Evolutionary conservation across 1,139 yeast genomes (phyloP), one percentile per base, ranked within the genome.

Genomic region (Hyphopichia burtonii): DNA sequence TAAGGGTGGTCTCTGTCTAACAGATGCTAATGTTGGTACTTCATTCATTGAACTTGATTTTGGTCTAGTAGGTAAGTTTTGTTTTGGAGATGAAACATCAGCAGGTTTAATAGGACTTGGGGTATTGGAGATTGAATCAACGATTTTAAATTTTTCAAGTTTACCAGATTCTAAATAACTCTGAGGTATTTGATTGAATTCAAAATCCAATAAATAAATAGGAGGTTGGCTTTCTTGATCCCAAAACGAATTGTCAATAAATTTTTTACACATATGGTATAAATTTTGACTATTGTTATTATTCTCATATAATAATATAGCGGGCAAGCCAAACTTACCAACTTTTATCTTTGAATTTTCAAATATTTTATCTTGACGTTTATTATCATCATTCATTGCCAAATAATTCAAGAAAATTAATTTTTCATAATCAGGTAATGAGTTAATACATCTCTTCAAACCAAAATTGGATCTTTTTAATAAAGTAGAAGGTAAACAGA

Each of bases 401-500:
- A 58, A 41, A 41, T 59, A 53, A 25, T 53, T 47, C 37, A 58
- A 42, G 45, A 70, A 59, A 31, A 61, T 50, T 4, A 42, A 38
- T 49, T 67, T 68, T 42, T 77, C 82, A 38, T 55, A 67, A 38
- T 52, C 63, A 20, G 82, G 77, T 58, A 83, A 71, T 31, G 86
- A 79, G 43, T 79, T 82, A 36, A 81, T 63, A 48, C 85, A 76
- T 50, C 83, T 63, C 43, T 66, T 50, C 41, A 86, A 65, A 15
- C 78, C 76, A 54, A 83, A 86, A 44, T 78, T 81, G 31, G 78
- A 71, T 47, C 96, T 74, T 56, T 84, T 84, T 49, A 88, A 65
- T 38, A 88, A 68, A 1, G 96, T 87, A 16, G 93, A 81, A 1
- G 96, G 96, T 19, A 87, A 66, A 54, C 91, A 84, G 30, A 87